Conservation (phyloP, 2,329 filamentous ascomycete species). For the Penicillium olsonii region DNA sequence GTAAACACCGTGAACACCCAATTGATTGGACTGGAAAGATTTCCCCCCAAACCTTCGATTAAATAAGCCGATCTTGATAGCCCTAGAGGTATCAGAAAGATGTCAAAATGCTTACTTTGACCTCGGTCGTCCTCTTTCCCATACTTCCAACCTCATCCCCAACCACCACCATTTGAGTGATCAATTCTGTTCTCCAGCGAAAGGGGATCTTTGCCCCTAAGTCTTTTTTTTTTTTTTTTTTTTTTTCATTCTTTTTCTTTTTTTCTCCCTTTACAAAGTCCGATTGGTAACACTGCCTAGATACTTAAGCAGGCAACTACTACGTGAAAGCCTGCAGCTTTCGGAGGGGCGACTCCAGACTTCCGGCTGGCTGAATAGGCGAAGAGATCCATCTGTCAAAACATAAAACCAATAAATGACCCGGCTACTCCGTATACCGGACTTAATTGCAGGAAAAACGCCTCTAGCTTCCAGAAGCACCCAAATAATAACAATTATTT, state of each 20-base stretch:
- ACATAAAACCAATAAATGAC: slow-evolving; percentile 1
- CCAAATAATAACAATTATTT: neutral
- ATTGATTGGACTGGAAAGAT: slow-evolving; percentile 34
- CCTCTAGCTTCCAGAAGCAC: slow-evolving; percentile 18
- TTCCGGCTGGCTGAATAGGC: slow-evolving; percentile 20
- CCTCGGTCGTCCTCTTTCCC: slow-evolving; percentile 1
- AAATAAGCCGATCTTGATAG: slow-evolving; percentile 15
- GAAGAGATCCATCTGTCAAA: neutral
- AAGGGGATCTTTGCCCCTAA: slow-evolving; percentile 39
- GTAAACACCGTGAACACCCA: slow-evolving; percentile 11
- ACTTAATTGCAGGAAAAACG: neutral
- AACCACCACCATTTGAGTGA: neutral
- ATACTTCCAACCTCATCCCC: neutral
- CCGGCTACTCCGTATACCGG: no score
- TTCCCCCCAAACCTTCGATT: slow-evolving; percentile 17
- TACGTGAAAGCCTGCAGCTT: slow-evolving; percentile 14
- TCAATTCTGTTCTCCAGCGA: neutral
- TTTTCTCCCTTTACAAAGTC: slow-evolving; percentile 7
- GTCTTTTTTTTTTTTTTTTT: slow-evolving; percentile 8
- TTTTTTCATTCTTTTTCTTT: neutral
- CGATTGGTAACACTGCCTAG: slow-evolving; percentile 16
- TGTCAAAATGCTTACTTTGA: slow-evolving; percentile 31
- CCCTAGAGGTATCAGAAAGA: slow-evolving; percentile 23
- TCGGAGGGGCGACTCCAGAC: slow-evolving; percentile 10
- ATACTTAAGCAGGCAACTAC: neutral